Base-by-base conservation (phyloP, 2,329 filamentous ascomycete genomes). In the Colletotrichum cereale region DNA sequence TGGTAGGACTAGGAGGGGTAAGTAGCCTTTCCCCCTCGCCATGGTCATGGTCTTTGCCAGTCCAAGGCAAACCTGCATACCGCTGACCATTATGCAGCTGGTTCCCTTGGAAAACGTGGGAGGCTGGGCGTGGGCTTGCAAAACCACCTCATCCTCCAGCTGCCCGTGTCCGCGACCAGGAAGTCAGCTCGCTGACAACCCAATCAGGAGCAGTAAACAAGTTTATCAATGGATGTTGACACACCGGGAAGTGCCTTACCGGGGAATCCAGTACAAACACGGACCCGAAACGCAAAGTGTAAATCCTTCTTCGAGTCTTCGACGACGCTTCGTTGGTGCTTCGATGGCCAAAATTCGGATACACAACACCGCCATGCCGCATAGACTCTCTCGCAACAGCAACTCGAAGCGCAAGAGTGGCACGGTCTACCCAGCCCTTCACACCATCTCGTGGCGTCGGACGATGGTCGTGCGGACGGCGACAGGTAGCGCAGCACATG, bases 231-330 rank as follows among this genome's bases (percentile, higher is more conserved):
- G 16, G 16, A 18, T 11, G 16, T 58, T 53, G 61, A 40, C 47
- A 53, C 31, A 56, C 11, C 40, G 16, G 26, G 50, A 34, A 31
- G 40, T 34, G 40, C 50, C 36, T 57, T 40, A 24, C 34, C 16
- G 11, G 38, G 36, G 40, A 24, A 52, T 40, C 12, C 52, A 16
- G 29, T 26, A 24, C 38, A 21, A 47, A 38, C 12, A 66, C 47
- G 36, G 64, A 53, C 47, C 31, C 44, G 40, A 50, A 44, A n/a
- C 55, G 66, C 48, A 66, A 70, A 70, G 66, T 70, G 60, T 72
- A 66, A 65, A 55, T 70, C 53, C 42, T 71, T 68, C 57, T 53
- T 44, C 42, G 42, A 70, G 58, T 50, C 60, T 69, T 69, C 55
- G 29, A 61, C 31, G 31, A 26, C 14, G 64, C 64, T 50, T 67